Evolutionary conservation across 441 rosid genomes (phyloP), one percentile per base, ranked within the genome.

Genomic region (Cnidoscolus chayamansa): DNA sequence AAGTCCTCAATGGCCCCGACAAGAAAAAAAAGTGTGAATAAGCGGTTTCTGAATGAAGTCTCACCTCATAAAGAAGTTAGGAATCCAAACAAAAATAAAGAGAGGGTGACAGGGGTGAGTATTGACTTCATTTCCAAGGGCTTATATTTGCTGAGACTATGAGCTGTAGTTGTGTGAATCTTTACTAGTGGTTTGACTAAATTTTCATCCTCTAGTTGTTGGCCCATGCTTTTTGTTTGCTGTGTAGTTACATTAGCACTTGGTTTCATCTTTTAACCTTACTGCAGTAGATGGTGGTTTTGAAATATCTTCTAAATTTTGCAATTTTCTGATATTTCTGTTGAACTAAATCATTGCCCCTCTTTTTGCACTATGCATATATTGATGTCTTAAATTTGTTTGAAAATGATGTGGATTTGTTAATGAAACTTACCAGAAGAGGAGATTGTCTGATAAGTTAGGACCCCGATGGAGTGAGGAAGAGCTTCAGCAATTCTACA

Each of bases 381-480:
- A 45, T 19, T 17, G 4, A 8, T 17, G 10, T 25, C 43, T 54
- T 37, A 11, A n/a, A 10, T 53, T 70, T 64, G 53, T 43, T 53
- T n/a, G 11, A 47, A 58, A 63, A 1, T 58, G 48, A 45, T 75
- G 61, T 31, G 12, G 73, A 68, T 50, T 16, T 62, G n/a, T 49
- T 49, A 11, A 45, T 68, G 68, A 19, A 59, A 20, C 77, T 61
- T 68, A 64, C 1, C 74, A 84, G 91, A 85, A 87, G 90, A 89
- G 77, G 86, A 95, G 85, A 74, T 77, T 87, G 68, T 68, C 84
- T 61, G 94, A 90, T 76, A 89, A 86, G 79, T 79, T 93, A 69
- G 99, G 99, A 74, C 85, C 89, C 76, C 93, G 85, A 68, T 96
- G 99, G 98, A 90, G 85, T 64, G 82, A 85, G 70, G 87, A 58